A percentile compares a stretch with the other conserved stretches of the same genome.
Evolutionary conservation across 805 yeast species (phyloP).

Genomic region (Monosporozyma aquatica): DNA sequence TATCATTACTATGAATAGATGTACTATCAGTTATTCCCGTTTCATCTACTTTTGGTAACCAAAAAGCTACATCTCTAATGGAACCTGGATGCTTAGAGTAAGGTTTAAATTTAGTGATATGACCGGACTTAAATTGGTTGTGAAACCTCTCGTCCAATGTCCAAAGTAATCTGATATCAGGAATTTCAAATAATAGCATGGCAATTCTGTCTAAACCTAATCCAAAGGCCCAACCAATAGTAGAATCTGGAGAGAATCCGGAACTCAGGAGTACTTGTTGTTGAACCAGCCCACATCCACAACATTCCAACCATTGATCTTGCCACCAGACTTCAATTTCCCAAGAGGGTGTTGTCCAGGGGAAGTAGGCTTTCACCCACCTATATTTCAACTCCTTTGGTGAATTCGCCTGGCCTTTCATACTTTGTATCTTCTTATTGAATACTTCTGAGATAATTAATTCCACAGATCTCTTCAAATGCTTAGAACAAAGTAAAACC

Average conservation of each 20-base stretch:
- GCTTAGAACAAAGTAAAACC: constrained; percentile 58
- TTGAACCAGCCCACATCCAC: constrained; percentile 89
- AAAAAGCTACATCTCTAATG: constrained; percentile 80
- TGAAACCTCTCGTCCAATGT: constrained; percentile 68
- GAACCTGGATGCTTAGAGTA: constrained; percentile 89
- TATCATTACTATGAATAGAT: constrained; percentile 86
- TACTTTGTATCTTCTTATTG: constrained; percentile 31
- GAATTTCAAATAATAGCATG: constrained; percentile 89
- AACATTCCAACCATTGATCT: constrained; percentile 94
- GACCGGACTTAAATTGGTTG: constrained; percentile 57
- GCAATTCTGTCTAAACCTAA: constrained; percentile 92
- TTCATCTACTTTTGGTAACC: constrained; percentile 48
- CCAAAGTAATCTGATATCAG: constrained; percentile 94
- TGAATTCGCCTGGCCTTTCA: constrained; percentile 38
- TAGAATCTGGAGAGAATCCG: constrained; percentile 45
- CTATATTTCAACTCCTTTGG: constrained; percentile 63
- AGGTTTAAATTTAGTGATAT: constrained; percentile 67
- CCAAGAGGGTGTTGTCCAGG: constrained; percentile 98
- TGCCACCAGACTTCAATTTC: constrained; percentile 99
- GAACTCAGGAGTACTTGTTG: constrained; percentile 69
- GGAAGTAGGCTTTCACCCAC: constrained; percentile 94
- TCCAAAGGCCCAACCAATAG: constrained; percentile 96
- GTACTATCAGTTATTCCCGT: too few relatives aligned
- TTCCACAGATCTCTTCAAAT: constrained; percentile 81
- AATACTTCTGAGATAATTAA: constrained; percentile 75